Conservation (phyloP, 176 grass and related monocot species). For the Leersia perrieri region DNA sequence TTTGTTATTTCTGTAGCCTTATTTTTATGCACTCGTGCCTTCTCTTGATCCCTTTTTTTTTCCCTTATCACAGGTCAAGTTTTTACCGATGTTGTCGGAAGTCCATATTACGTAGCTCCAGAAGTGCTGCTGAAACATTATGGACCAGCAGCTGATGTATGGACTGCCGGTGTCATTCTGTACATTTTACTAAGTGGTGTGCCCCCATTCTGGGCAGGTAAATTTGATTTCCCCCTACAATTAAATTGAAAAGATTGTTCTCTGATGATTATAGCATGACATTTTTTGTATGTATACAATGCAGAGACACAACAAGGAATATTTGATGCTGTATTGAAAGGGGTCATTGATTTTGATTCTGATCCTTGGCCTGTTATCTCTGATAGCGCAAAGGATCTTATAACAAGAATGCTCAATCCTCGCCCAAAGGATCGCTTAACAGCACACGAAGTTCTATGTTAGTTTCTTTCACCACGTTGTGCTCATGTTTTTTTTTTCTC, state of each 20-base stretch:
- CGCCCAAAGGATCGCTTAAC: slow-evolving; percentile 57
- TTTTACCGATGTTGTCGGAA: slow-evolving; percentile 91
- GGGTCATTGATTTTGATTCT: slow-evolving; percentile 88
- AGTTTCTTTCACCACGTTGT: slow-evolving; percentile 34
- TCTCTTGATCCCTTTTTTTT: background rate
- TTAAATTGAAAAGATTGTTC: background rate
- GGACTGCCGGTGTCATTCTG: slow-evolving; percentile 91
- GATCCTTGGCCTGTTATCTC: slow-evolving; percentile 98
- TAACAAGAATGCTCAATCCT: slow-evolving; percentile 84
- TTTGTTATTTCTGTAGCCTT: background rate
- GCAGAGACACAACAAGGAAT: slow-evolving; percentile 99
- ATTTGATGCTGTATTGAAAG: slow-evolving; percentile 98
- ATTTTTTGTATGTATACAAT: slow-evolving; percentile 32
- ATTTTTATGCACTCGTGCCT: background rate
- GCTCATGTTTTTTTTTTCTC: slow-evolving; percentile 4
- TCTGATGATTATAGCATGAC: slow-evolving; percentile 14
- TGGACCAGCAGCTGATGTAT: slow-evolving; percentile 85
- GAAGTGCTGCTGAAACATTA: slow-evolving; percentile 74
- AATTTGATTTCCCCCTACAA: background rate
- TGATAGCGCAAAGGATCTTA: slow-evolving; percentile 93
- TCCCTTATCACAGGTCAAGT: slow-evolving; percentile 53
- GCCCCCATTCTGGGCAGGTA: slow-evolving; percentile 79
- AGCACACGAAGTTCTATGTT: slow-evolving; percentile 96
- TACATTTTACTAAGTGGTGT: slow-evolving; percentile 92
- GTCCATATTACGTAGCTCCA: slow-evolving; percentile 89